A percentile compares a stretch with the other conserved stretches of the same genome.
Conservation (phyloP, 805 yeast genomes). For the Candida vaughaniae region DNA sequence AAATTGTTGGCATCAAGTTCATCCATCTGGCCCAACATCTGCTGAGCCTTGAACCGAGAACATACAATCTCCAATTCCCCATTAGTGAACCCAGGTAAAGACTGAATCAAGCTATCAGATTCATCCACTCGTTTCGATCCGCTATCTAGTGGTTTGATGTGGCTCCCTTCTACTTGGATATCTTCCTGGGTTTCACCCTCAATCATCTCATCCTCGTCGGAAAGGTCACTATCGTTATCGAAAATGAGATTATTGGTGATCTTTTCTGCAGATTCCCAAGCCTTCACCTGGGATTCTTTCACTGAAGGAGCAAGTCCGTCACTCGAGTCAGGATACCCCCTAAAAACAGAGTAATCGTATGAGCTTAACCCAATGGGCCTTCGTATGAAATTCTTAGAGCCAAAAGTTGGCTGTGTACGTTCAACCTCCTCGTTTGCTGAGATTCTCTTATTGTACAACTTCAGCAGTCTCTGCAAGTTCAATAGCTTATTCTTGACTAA, state of each 20-base stretch:
- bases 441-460: conserved; percentile 14
- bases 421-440: conserved; percentile 3
- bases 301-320: conserved; percentile 30
- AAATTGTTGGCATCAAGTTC: conserved; percentile 2
- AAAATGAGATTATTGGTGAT: conserved; percentile 36
- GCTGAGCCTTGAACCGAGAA: conserved; percentile 17
- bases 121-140: not conserved
- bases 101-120: conserved; percentile 14
- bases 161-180: conserved; percentile 7
- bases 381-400: conserved; percentile 25
- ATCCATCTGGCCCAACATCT: not conserved
- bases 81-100: conserved; percentile 41
- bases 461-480: conserved; percentile 39
- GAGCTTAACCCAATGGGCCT: conserved; percentile 30
- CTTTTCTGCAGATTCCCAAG: conserved; percentile 47
- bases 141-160: conserved; percentile 1
- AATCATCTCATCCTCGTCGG: conserved; percentile 19
- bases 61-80: conserved; percentile 31
- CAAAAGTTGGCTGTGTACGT: conserved; percentile 17
- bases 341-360: conserved; percentile 39
- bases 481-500: conserved; percentile 36
- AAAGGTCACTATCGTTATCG: conserved; percentile 26
- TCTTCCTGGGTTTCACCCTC: conserved; percentile 13
- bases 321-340: conserved; percentile 19
- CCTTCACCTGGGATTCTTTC: conserved; percentile 41